Evolutionary conservation across 1,139 yeast species (phyloP), one percentile per base, ranked within the genome.

Genomic region (Blastobotrys arbuscula): DNA sequence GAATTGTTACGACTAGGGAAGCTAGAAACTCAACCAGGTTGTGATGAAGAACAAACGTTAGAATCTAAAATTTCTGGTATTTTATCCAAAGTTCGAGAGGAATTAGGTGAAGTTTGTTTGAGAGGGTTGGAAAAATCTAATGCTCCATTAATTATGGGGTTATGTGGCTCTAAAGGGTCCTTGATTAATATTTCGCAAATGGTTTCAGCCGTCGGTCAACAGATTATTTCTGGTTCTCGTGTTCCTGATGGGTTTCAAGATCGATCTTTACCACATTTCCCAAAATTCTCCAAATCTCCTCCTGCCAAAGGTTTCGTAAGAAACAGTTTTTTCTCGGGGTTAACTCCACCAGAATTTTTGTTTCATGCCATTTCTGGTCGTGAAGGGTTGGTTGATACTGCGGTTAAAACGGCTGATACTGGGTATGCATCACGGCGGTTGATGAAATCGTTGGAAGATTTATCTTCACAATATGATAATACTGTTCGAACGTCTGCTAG

Each of bases 131-230:
- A 88, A 58, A 79, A 85, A 49, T 79, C 89, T 42, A 94, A 94
- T 67, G 96, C 98, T 34, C 98, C 98, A 37, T 78, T 94, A 63
- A 90, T 94, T 64, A 94, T 94, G 99, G 97, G 98, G 10, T 88
- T 96, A 0, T 92, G 98, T 77, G 99, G 99, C 59, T 92, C 98
- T 44, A 94, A 94, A 68, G 99, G 98, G 69, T 92, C 98, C 38
- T 89, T 97, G 0, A 78, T 94, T 57, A 94, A 94, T 68, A 98
- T 94, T 40, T 92, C 98, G 10, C 99, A 94, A 72, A 94, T 94
- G 99, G 98, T 94, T 76, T 98, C 99, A 0, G 97, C 94, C 66
- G 99, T 94, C 44, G 99, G 99, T 51, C 99, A 94, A 71, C 99
- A 94, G 69, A 94, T 94, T 73, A 94, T 94, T 60, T 82, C 96